Evolutionary conservation across 1,284 basidiomycete genomes (phyloP).

Genomic region (Apiotrichum laibachii): DNA sequence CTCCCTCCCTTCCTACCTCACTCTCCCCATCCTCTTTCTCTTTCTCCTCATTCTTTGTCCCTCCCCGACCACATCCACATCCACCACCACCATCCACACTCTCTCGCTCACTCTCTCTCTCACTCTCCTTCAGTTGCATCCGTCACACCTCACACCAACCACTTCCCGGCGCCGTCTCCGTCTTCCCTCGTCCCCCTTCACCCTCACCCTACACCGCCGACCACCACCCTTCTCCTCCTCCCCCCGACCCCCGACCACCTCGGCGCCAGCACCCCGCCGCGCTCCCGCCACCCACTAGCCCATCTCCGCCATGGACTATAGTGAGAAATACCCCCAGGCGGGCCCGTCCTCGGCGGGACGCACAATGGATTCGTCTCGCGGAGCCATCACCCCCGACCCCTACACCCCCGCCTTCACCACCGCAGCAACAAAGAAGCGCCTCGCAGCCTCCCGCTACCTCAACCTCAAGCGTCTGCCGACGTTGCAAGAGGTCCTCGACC

Average conservation of each 20-base stretch:
- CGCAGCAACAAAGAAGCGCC: conserved; percentile 22
- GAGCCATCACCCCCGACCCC: neutral
- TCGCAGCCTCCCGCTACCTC: conserved; percentile 41
- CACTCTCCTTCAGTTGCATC: neutral
- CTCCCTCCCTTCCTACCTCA: neutral
- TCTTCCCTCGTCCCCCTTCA: neutral
- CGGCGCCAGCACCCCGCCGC: neutral
- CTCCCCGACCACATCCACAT: neutral
- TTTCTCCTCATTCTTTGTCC: neutral
- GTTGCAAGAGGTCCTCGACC: conserved; percentile 78
- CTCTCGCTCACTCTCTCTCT: neutral
- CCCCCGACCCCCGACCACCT: neutral
- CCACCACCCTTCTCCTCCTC: too few species aligned
- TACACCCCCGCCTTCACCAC: neutral
- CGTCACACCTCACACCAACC: neutral
- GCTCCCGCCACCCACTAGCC: neutral
- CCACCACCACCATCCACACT: neutral
- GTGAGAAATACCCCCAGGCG: conserved; percentile 1
- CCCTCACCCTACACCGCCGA: neutral
- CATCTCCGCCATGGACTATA: neutral
- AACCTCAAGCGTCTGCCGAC: conserved; percentile 51
- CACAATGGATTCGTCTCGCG: neutral
- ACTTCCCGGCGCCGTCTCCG: too few species aligned
- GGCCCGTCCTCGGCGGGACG: neutral
- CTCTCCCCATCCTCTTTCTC: neutral